These are phyloP conservation scores for Lizonia empirigonia DNA, from an alignment of 2,329 filamentous ascomycete species.

Conservation along the genomic window DNA sequence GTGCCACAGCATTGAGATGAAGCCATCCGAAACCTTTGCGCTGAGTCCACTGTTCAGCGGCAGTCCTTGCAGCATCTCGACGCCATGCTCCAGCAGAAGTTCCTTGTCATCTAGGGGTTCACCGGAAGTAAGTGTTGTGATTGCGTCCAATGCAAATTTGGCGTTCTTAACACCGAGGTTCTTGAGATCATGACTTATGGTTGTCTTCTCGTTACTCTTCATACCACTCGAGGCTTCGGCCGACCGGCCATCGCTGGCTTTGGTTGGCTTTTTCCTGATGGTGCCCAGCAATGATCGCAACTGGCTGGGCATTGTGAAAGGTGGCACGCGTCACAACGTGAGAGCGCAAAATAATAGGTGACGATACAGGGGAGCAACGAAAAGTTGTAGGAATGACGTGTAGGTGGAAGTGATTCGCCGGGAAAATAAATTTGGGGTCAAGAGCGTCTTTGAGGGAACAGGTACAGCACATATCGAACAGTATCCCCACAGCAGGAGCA, in stretches of 20 bases:
- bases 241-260: constrained; percentile 55
- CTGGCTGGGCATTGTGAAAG: constrained; percentile 40
- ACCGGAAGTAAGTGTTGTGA: constrained; percentile 68
- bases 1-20: constrained; percentile 60
- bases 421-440: background rate
- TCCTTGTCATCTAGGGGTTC: constrained; percentile 67
- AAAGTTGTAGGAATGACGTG: background rate
- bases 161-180: constrained; percentile 57
- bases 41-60: constrained; percentile 58
- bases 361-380: background rate
- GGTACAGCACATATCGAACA: background rate
- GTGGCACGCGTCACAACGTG: constrained; percentile 1
- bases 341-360: background rate
- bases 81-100: constrained; percentile 54
- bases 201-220: constrained; percentile 32
- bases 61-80: constrained; percentile 59
- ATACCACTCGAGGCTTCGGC: constrained; percentile 35
- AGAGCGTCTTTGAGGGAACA: constrained; percentile 9
- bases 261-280: constrained; percentile 55
- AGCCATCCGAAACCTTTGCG: constrained; percentile 55
- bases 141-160: constrained; percentile 58
- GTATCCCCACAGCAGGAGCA: background rate
- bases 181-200: constrained; percentile 59
- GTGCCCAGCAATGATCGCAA: constrained; percentile 52
- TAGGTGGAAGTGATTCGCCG: background rate